Evolutionary conservation across 345 rosid genomes (phyloP), one percentile per base, ranked within the genome.

Genomic region (Eucalyptus cladocalyx): DNA sequence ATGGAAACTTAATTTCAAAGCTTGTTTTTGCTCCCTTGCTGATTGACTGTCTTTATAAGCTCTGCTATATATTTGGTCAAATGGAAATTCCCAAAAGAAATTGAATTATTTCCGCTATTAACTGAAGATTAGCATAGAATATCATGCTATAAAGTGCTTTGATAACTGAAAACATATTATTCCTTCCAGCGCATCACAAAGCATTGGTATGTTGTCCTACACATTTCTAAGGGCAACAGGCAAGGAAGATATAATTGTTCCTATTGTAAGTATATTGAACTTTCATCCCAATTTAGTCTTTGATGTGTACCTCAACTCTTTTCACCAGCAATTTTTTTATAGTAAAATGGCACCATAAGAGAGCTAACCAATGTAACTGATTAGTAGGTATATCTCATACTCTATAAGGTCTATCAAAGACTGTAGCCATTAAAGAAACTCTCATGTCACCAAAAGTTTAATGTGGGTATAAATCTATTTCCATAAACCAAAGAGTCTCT

Each of bases 121-220:
- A 69, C 80, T 72, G 81, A 72, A 37, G 81, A 72, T 40, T 37
- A 72, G 80, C 26, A 72, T 21, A 72, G 81, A 72, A 72, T 72
- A 72, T 34, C 40, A 34, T 72, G 42, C 26, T 34, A 18, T 18
- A 34, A 34, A 69, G 43, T 69, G 80, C 43, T 69, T 69, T 69
- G 80, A 5, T 69, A 69, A 69, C 43, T 34, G 80, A 69, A 32
- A 5, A 37, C 45, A 19, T 72, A 10, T 72, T 37, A 17, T 86
- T 60, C 53, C 86, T 89, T 32, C 86, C 87, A 96, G 98, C 28
- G 34, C 88, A 43, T 95, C 99, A 16, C 92, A 90, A 88, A 95
- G 96, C 86, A 89, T 96, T 50, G 99, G 97, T 67, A 89, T 97
- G 95, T 92, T 95, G 58, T 97, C 99, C 28, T 97, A 94, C 91